phyloP scores from a whole-genome alignment of 257 asterid genomes.

The Sherardia arvensis region DNA sequence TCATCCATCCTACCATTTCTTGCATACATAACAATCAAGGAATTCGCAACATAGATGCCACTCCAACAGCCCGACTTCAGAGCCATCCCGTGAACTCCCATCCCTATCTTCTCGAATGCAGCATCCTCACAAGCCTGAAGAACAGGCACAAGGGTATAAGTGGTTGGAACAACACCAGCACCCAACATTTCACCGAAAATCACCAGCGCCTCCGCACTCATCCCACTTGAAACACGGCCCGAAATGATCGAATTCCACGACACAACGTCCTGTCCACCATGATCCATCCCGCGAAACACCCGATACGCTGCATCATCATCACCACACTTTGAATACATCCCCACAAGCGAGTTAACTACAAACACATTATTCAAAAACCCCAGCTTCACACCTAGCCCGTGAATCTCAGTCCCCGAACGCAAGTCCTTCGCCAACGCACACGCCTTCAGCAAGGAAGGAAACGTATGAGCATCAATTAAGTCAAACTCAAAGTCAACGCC shows the following conservation, averaged over 20 bases:
- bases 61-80: slow-evolving; percentile 30
- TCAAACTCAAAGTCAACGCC: slow-evolving; percentile 19
- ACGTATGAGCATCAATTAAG: slow-evolving; percentile 45
- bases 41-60: slow-evolving; percentile 53
- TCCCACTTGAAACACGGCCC: slow-evolving; percentile 34
- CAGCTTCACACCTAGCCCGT: slow-evolving; percentile 40
- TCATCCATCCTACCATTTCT: slow-evolving; percentile 40
- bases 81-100: slow-evolving; percentile 43
- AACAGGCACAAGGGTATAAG: slow-evolving; percentile 70
- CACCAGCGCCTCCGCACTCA: slow-evolving; percentile 35
- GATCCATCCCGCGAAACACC: slow-evolving; percentile 36
- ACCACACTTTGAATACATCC: slow-evolving; percentile 48
- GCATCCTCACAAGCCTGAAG: slow-evolving; percentile 60
- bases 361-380: slow-evolving; percentile 39
- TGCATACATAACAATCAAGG: slow-evolving; percentile 62
- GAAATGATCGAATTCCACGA: slow-evolving; percentile 73
- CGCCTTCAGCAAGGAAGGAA: slow-evolving; percentile 51
- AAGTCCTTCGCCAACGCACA: slow-evolving; percentile 33
- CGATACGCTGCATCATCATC: slow-evolving; percentile 31
- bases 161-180: slow-evolving; percentile 35
- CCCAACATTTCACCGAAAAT: slow-evolving; percentile 42
- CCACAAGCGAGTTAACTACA: slow-evolving; percentile 51
- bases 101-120: slow-evolving; percentile 30
- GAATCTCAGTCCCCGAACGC: slow-evolving; percentile 49
- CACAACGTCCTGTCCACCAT: slow-evolving; percentile 42